Evolutionary conservation across 805 yeast species (phyloP).

Genomic region (Yarrowia hollandica): DNA sequence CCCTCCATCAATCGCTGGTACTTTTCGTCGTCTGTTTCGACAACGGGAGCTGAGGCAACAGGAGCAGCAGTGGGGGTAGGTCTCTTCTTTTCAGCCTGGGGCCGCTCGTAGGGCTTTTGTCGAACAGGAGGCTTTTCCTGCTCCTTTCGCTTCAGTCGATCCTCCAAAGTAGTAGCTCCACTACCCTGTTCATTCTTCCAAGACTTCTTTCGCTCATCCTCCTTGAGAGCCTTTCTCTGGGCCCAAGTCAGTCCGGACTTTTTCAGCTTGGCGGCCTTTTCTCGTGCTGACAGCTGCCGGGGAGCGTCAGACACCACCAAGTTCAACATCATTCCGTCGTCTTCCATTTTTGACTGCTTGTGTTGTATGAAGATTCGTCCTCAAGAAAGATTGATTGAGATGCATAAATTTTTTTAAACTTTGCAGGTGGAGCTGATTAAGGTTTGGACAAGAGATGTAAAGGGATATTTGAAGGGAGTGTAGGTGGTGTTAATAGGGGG

Average conservation of each 20-base stretch:
- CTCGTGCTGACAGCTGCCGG: constrained; percentile 34
- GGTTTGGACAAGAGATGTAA: no score
- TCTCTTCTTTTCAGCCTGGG: neutral
- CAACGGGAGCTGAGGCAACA: neutral
- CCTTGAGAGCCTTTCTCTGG: constrained; percentile 16
- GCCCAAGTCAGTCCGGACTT: constrained; percentile 22
- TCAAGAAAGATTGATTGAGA: no score
- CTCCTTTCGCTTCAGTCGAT: constrained; percentile 62
- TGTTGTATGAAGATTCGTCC: no score
- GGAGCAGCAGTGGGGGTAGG: no score
- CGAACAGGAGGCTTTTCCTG: constrained; percentile 30
- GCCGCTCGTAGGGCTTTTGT: neutral
- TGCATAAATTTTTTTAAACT: constrained; percentile 1
- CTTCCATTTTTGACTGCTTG: constrained; percentile 36
- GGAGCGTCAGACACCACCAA: constrained; percentile 53
- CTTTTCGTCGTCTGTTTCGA: constrained; percentile 4
- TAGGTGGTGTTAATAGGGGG: no score
- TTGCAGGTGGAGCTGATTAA: no score
- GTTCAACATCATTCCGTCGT: constrained; percentile 74
- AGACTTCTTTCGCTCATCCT: constrained; percentile 41
- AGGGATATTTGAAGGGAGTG: no score
- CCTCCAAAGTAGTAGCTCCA: constrained; percentile 41
- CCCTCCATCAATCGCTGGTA: constrained; percentile 1
- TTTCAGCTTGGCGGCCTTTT: constrained; percentile 14
- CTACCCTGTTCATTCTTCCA: constrained; percentile 62